These are phyloP conservation scores for Anisogramma anomala DNA, from an alignment of 2,329 filamentous ascomycete species.

Conservation along the genomic window DNA sequence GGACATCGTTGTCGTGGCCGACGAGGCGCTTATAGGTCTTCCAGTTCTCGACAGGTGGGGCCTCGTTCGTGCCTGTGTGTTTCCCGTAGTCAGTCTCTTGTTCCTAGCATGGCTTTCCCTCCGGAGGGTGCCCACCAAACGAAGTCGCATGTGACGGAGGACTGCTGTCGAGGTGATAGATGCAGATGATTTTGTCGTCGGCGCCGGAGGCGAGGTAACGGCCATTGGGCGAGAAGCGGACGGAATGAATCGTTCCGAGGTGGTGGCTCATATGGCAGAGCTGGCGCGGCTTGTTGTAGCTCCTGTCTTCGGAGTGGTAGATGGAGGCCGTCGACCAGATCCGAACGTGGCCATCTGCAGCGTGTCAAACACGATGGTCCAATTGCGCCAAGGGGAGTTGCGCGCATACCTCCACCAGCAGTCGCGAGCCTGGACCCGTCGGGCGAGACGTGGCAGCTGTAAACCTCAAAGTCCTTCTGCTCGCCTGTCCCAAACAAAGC, in stretches of 20 bases:
- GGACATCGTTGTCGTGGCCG: constrained; percentile 96
- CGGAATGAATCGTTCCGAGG: constrained; percentile 91
- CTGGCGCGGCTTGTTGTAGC: constrained; percentile 72
- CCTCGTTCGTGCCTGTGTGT: constrained; percentile 62
- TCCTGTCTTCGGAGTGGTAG: constrained; percentile 61
- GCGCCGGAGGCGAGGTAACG: constrained; percentile 94
- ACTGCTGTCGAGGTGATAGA: constrained; percentile 81
- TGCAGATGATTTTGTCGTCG: constrained; percentile 97
- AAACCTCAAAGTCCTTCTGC: constrained; percentile 96
- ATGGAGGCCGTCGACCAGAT: constrained; percentile 97
- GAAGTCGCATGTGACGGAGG: constrained; percentile 64
- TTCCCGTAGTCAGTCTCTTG: background rate
- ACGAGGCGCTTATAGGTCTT: constrained; percentile 87
- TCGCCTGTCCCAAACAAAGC: constrained; percentile 49
- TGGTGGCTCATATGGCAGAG: constrained; percentile 98
- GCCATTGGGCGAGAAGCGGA: constrained; percentile 90
- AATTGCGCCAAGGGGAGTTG: background rate
- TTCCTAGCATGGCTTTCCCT: background rate
- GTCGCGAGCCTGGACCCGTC: constrained; percentile 88
- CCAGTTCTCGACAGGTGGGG: constrained; percentile 94
- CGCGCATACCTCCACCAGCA: constrained; percentile 70
- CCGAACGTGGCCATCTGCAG: constrained; percentile 79
- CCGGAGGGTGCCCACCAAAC: constrained; percentile 50
- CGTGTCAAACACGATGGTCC: background rate
- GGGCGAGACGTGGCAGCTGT: constrained; percentile 93